These are phyloP conservation scores for Xylariomycetidae sp. DNA, from an alignment of 2,329 filamentous ascomycete species.

Conservation along the genomic window DNA sequence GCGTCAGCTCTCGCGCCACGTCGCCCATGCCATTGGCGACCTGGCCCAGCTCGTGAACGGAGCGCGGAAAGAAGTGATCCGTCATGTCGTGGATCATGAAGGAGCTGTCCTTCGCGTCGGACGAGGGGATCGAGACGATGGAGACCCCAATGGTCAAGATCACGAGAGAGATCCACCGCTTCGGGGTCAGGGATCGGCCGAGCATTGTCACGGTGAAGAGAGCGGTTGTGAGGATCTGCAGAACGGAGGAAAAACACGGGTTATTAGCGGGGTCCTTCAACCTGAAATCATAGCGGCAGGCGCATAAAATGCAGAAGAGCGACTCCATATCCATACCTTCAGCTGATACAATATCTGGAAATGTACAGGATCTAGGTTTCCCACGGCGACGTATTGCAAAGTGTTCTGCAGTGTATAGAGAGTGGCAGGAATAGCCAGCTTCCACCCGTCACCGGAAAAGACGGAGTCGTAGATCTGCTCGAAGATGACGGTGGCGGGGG, in stretches of 20 bases:
- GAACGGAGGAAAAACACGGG: too few relatives aligned
- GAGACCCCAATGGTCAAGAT: slow-evolving; percentile 78
- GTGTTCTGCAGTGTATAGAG: slow-evolving; percentile 91
- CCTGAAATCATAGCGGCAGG: too few relatives aligned
- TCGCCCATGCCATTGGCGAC: slow-evolving; percentile 48
- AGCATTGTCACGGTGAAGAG: slow-evolving; percentile 80
- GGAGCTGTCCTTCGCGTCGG: slow-evolving; percentile 48
- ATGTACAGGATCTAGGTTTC: slow-evolving; percentile 85
- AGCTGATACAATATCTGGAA: slow-evolving; percentile 93
- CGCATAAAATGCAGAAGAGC: not conserved
- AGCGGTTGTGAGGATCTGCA: slow-evolving; percentile 76
- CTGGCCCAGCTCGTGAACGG: slow-evolving; percentile 71
- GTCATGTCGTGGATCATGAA: slow-evolving; percentile 59
- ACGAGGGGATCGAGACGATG: slow-evolving; percentile 74
- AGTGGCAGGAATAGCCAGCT: slow-evolving; percentile 80
- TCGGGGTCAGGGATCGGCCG: slow-evolving; percentile 61
- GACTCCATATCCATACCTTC: slow-evolving; percentile 49
- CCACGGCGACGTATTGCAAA: slow-evolving; percentile 87
- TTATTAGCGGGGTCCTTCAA: too few relatives aligned
- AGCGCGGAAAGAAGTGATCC: slow-evolving; percentile 70
- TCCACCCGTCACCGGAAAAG: slow-evolving; percentile 91
- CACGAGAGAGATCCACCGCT: slow-evolving; percentile 76
- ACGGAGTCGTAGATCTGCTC: slow-evolving; percentile 74
- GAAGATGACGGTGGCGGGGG: slow-evolving; percentile 75
- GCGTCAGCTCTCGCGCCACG: slow-evolving; percentile 47